Percentiles rank a stretch among this genome's conserved stretches.
Conservation (phyloP, 257 asterid species). For the Lycium barbarum region DNA sequence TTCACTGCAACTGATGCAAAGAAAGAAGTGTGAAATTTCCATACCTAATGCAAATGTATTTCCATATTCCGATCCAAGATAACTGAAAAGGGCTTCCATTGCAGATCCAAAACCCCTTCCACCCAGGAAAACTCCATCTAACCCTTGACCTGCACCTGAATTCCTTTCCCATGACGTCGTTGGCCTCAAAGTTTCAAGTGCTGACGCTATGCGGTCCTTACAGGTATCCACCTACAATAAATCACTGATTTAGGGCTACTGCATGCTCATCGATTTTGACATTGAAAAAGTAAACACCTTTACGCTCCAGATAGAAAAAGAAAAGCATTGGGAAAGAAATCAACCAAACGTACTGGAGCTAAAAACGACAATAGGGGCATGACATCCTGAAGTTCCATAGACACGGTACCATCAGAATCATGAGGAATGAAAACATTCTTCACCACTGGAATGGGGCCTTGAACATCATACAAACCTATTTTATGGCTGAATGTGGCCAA, state of each 20-base stretch:
- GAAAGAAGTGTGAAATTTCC: slow-evolving; percentile 31
- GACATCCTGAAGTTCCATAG: slow-evolving; percentile 93
- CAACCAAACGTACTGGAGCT: slow-evolving; percentile 77
- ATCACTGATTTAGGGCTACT: slow-evolving; percentile 32
- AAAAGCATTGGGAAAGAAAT: slow-evolving; percentile 28
- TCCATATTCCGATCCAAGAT: slow-evolving; percentile 96
- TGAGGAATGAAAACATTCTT: slow-evolving; percentile 90
- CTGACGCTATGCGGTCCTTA: slow-evolving; percentile 84
- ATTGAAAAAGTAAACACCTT: neutral
- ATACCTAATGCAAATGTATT: slow-evolving; percentile 93
- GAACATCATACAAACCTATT: slow-evolving; percentile 95
- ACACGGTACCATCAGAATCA: slow-evolving; percentile 65
- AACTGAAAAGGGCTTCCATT: slow-evolving; percentile 90
- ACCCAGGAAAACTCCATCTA: slow-evolving; percentile 89
- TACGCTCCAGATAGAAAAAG: slow-evolving; percentile 11
- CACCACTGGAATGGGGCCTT: slow-evolving; percentile 98
- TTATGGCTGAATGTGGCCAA: slow-evolving; percentile 97
- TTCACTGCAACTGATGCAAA: neutral
- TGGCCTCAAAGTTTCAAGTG: slow-evolving; percentile 91
- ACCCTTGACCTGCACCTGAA: slow-evolving; percentile 88
- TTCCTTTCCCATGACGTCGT: slow-evolving; percentile 94
- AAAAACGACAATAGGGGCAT: slow-evolving; percentile 94
- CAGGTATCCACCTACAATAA: slow-evolving; percentile 83
- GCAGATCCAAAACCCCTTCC: slow-evolving; percentile 98
- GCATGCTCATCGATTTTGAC: slow-evolving; percentile 30